Base-by-base conservation (phyloP, 2,329 filamentous ascomycete genomes). In the Cercospora sojina region DNA sequence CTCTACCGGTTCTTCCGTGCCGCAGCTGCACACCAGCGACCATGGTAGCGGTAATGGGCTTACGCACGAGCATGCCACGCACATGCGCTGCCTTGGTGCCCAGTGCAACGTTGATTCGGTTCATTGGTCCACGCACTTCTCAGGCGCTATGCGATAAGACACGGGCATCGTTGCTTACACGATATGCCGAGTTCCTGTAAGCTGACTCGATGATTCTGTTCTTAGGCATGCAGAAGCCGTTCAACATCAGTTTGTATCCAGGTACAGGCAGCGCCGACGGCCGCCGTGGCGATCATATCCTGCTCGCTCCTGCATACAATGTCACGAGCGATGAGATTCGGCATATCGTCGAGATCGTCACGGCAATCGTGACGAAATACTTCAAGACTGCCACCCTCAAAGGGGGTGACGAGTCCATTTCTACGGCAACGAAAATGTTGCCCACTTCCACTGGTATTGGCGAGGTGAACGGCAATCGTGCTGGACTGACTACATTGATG, bases 291-390 rank as follows among this genome's bases (percentile, higher is more conserved):
- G 91, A 93, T 73, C 89, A 91, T 75, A 80, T 92, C 38, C 82
- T 93, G 27, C 73, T 93, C 10, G 85, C 89, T 1, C 91, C 91
- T 5, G 84, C 90, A 0, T 92, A 88, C 77, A 91, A 86, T 53
- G 82, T 89, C 23, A 87, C 83, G 0, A 77, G 78, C 51, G 80
- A 80, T 7, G 86, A 90, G 20, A 79, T 91, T 60, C 81, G 85
- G 13, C 73, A 79, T 25, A 85, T 90, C 62, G 86, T 86, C 2
- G 78, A 83, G 18, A 81, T 79, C 0, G 79, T 87, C 2, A 77
- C 76, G 3, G 78, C 74, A n/a, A 82, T 90, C 18, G 77, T 91
- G 23, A 75, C 80, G 13, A 83, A 85, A 18, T 83, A 78, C 71
- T 83, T 83, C 56, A 41, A n/a, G 35, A 41, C 35, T n/a, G 35